Evolutionary conservation across 192 early-diverging fungal genomes (phyloP).

Genomic region (Podila horticola): DNA sequence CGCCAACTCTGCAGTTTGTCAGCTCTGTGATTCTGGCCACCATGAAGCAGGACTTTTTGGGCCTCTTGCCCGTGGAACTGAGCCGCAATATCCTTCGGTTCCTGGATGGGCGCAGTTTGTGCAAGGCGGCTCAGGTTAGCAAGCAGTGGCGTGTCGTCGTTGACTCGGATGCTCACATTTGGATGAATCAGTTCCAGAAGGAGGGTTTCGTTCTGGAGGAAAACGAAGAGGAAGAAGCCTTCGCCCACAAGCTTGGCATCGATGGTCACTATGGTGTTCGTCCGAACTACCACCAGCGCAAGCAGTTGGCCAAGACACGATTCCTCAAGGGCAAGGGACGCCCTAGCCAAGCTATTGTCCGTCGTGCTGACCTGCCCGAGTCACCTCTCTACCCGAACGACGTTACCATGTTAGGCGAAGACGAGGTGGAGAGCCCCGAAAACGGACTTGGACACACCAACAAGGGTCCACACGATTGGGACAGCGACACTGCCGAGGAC

Average conservation of each 20-base stretch:
- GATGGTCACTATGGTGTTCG: constrained; percentile 49
- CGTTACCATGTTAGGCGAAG: constrained; percentile 46
- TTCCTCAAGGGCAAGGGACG: constrained; percentile 38
- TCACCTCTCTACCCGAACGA: constrained; percentile 47
- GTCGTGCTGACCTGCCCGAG: constrained; percentile 33
- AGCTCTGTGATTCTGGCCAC: constrained; percentile 88
- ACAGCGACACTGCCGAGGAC: constrained; percentile 53
- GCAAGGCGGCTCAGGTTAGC: constrained; percentile 84
- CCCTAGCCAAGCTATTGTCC: constrained; percentile 15
- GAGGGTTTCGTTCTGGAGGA: constrained; percentile 58
- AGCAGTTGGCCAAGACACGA: constrained; percentile 22
- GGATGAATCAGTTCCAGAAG: constrained; percentile 56
- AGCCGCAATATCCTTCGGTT: constrained; percentile 82
- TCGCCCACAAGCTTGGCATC: constrained; percentile 45
- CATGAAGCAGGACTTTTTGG: constrained; percentile 92
- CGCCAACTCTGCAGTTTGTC: constrained; percentile 90
- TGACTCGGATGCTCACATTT: constrained; percentile 71
- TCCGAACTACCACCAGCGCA: constrained; percentile 35
- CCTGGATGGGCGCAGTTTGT: constrained; percentile 84
- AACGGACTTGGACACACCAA: neutral
- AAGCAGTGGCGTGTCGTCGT: constrained; percentile 82
- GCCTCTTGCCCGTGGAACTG: constrained; percentile 74
- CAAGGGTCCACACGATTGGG: constrained; percentile 32
- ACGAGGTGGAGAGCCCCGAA: constrained; percentile 19
- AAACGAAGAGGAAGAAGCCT: constrained; percentile 49